These are phyloP conservation scores for Eimeria falciformis DNA, from an alignment of 169 alveolate genomes.

Conservation along the genomic window DNA sequence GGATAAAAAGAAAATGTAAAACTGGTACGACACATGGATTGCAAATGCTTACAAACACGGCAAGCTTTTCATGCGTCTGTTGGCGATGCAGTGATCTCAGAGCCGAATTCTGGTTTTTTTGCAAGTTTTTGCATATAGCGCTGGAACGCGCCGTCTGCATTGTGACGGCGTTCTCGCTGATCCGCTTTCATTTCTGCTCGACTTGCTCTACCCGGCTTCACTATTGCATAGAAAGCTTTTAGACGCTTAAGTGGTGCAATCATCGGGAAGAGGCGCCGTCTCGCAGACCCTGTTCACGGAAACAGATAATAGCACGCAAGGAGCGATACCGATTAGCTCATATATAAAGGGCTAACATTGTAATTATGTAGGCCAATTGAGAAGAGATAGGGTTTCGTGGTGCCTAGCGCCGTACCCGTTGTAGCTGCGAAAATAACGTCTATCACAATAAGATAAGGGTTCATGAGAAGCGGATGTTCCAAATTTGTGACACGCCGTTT, in stretches of 20 bases:
- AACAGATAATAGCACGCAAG: no score
- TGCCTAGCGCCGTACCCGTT: background rate
- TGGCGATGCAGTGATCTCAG: no score
- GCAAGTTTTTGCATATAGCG: background rate
- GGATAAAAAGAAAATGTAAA: no score
- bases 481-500: slow-evolving; percentile 13
- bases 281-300: slow-evolving; percentile 8
- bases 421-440: background rate
- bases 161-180: background rate
- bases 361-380: no score
- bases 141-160: background rate
- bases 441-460: slow-evolving; percentile 16
- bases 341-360: no score
- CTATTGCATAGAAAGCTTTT: background rate
- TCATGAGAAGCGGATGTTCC: slow-evolving; percentile 49
- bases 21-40: no score
- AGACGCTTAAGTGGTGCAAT: slow-evolving; percentile 27
- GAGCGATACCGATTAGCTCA: background rate
- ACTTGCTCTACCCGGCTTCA: slow-evolving; percentile 37
- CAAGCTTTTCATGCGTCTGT: no score
- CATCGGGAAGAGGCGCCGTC: slow-evolving; percentile 27
- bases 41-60: no score
- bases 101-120: background rate
- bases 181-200: slow-evolving; percentile 26
- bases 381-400: background rate